These are phyloP conservation scores for Mycena floridula DNA, from an alignment of 768 basidiomycete species.

Conservation along the genomic window DNA sequence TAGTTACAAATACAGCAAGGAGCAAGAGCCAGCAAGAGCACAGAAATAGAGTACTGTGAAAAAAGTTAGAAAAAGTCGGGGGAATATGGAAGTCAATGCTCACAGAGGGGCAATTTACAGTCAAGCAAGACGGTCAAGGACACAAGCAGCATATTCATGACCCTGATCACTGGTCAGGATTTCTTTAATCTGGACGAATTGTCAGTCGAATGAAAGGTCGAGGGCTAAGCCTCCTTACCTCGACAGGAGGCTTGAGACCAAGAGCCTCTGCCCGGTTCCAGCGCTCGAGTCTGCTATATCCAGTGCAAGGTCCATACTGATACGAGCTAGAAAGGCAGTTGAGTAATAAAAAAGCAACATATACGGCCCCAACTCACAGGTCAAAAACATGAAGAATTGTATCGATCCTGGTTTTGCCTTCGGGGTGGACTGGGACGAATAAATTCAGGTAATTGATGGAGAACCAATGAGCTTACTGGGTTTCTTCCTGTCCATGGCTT, in stretches of 20 bases:
- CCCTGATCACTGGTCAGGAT: slow-evolving; percentile 73
- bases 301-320: slow-evolving; percentile 76
- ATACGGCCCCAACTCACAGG: slow-evolving; percentile 45
- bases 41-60: background rate
- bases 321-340: slow-evolving; percentile 37
- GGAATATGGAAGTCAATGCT: too few relatives aligned
- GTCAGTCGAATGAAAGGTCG: background rate
- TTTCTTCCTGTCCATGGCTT: background rate
- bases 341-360: background rate
- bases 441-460: background rate
- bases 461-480: background rate
- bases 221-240: slow-evolving; percentile 40
- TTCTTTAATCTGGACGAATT: slow-evolving; percentile 54
- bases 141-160: slow-evolving; percentile 42
- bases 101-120: background rate
- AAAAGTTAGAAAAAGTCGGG: background rate
- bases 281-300: slow-evolving; percentile 74
- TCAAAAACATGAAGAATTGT: slow-evolving; percentile 79
- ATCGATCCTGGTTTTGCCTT: slow-evolving; percentile 56
- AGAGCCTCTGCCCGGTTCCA: slow-evolving; percentile 82
- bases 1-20: background rate
- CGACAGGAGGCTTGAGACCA: slow-evolving; percentile 73
- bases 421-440: slow-evolving; percentile 49
- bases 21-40: background rate
- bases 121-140: slow-evolving; percentile 42